Evolutionary conservation across 1,284 basidiomycete species (phyloP), one percentile per base, ranked within the genome.

Genomic region (Pholiota adiposa): DNA sequence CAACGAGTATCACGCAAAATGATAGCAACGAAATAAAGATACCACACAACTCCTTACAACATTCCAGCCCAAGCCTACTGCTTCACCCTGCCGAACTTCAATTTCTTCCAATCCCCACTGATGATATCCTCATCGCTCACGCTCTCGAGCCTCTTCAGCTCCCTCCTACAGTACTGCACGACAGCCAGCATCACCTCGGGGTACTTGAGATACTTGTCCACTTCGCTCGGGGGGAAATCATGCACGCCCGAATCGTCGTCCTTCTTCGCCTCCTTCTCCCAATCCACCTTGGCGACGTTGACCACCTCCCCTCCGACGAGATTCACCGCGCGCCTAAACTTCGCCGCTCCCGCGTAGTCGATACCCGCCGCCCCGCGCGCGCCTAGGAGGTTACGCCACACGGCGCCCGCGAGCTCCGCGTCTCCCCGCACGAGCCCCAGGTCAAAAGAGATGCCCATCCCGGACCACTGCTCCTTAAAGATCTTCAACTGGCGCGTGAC

Each of bases 361-460:
- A 92, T 88, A 2, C 87, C 88, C 56, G 79, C 79, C 11, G 90
- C 89, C 0, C 92, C 91, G 23, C 90, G 79, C 18, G 85, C 90
- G 8, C 91, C 91, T 38, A 98, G 90, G 46, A 98, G 73, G 73
- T 98, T 98, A 31, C 97, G 82, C 97, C 97, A 99, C 0, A 97
- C 77, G 4, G 93, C 93, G 25, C 82, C 89, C 0, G 95, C 95
- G 71, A 99, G 80, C 65, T 94, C 90, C 61, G 85, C 80, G 70
- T 97, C 95, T 38, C 86, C 84, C 44, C 77, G 78, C 6, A 89
- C 83, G 36, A 97, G 81, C 0, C 86, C 93, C 51, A 94, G 82
- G 73, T 98, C 96, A 64, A 96, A 85, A 0, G 90, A 84, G 61
- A 96, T 79, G 3, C 88, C 85, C 60, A 94, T 82, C 0, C 97